Base-by-base conservation (phyloP, 2,329 filamentous ascomycete species). In the Monilinia laxa region DNA sequence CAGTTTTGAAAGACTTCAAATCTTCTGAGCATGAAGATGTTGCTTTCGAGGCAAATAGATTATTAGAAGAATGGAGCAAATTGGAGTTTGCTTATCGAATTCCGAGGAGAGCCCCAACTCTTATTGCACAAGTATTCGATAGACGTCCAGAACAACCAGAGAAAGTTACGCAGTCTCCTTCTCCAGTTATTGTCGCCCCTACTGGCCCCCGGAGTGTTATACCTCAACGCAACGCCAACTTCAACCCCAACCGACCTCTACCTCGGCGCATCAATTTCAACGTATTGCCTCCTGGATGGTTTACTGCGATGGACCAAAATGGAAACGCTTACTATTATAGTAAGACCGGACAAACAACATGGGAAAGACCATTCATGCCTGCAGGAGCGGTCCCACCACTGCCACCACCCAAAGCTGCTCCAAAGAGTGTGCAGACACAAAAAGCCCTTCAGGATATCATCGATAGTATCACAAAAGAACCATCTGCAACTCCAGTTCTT, bases 21-120 rank as follows among this genome's bases (percentile, higher is more conserved):
- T 79, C 79, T 16, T 90, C 87, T 23, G 86, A 88, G 11, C 89
- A 97, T 74, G 87, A 92, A 69, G 84, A 90, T 68, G 91, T 99
- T 25, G 84, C 88, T 35, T 83, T 85, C 25, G 89, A 89, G 74
- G 87, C 94, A 6, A 84, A 84, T 65, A 83, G 85, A 56, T 82
- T 99, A 47, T 80, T 97, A 38, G 87, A 92, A 11, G 89, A 89
- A 71, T 99, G 95, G 95, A 90, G 90, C 76, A 93, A 92, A 73
- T 82, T 99, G 59, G 90, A 97, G 77, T 84, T 96, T 47, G 95
- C 88, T 9, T 99, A 98, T 78, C 89, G 95, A 68, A 99, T 99
- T 75, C 92, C 92, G 49, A 87, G 94, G 67, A 91, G 95, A 80
- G 85, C 82, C 58, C 80, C 80, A 23, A 64, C 40, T 38, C 58